Percentiles rank a stretch among this genome's conserved stretches.
Conservation (phyloP, 192 early-diverging fungal species). For the Pilaira anomala region DNA sequence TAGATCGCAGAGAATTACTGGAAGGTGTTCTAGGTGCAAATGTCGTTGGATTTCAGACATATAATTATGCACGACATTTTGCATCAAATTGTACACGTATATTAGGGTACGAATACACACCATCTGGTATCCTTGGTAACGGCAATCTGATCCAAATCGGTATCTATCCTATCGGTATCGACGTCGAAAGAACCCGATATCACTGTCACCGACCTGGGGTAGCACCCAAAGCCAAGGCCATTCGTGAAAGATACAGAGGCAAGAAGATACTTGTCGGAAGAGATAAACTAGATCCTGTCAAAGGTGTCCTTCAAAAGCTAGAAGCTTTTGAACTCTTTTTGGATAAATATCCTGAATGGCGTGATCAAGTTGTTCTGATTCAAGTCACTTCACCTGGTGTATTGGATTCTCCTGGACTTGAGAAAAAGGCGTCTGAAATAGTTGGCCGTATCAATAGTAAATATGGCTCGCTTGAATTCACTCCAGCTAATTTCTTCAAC, state of each 20-base stretch:
- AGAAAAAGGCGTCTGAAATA: constrained; percentile 86
- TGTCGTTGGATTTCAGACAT: constrained; percentile 96
- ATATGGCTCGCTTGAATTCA: constrained; percentile 93
- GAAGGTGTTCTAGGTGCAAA: constrained; percentile 89
- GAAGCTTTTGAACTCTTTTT: constrained; percentile 93
- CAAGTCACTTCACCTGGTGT: constrained; percentile 92
- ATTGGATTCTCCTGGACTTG: constrained; percentile 62
- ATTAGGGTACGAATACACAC: constrained; percentile 89
- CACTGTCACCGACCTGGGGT: constrained; percentile 66
- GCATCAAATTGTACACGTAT: constrained; percentile 89
- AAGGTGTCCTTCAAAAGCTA: constrained; percentile 94
- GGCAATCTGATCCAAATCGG: constrained; percentile 76
- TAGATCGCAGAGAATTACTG: constrained; percentile 77
- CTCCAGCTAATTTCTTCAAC: constrained; percentile 90
- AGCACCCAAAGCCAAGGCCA: constrained; percentile 69
- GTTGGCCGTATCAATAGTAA: constrained; percentile 91
- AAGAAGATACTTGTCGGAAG: constrained; percentile 96
- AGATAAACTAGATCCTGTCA: constrained; percentile 92
- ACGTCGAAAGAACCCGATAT: constrained; percentile 68
- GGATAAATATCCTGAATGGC: constrained; percentile 87
- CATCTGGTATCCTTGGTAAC: constrained; percentile 80
- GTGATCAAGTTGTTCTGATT: constrained; percentile 86
- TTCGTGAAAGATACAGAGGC: constrained; percentile 78
- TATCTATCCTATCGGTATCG: constrained; percentile 98
- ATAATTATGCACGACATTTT: constrained; percentile 93